These are phyloP conservation scores for Physcomitrium patens DNA, from an alignment of 225 moss, liverwort and hornwort genomes.

Conservation along the genomic window DNA sequence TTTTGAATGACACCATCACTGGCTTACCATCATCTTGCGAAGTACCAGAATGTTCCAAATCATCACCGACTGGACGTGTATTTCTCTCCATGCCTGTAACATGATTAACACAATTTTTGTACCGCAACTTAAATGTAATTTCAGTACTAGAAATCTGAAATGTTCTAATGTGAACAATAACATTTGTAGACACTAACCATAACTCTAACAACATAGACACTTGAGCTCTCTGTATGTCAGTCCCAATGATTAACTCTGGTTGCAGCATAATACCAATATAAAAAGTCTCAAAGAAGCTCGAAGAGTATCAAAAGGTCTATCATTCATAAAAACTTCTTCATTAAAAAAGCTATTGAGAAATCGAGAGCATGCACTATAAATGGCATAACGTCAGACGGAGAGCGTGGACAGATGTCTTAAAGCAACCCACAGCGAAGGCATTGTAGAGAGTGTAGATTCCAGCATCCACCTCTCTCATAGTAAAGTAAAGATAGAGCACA, in stretches of 20 bases:
- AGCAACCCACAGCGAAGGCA: slow-evolving; percentile 23
- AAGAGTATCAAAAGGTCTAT: slow-evolving; percentile 5
- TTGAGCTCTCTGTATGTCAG: slow-evolving; percentile 34
- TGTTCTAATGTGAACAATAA: slow-evolving; percentile 9
- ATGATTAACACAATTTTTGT: slow-evolving; percentile 26
- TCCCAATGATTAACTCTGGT: slow-evolving; percentile 31
- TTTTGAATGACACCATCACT: slow-evolving; percentile 5
- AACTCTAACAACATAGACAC: slow-evolving; percentile 28
- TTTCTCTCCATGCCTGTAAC: slow-evolving; percentile 75
- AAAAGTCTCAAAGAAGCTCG: slow-evolving; percentile 12
- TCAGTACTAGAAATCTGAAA: slow-evolving; percentile 4
- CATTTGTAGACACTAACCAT: slow-evolving; percentile 29
- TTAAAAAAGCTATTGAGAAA: slow-evolving; percentile 17
- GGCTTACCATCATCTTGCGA: slow-evolving; percentile 96
- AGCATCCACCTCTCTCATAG: slow-evolving; percentile 9
- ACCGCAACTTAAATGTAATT: background rate
- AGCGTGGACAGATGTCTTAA: slow-evolving; percentile 24
- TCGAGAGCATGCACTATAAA: slow-evolving; percentile 21
- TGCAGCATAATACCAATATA: slow-evolving; percentile 31
- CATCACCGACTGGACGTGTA: slow-evolving; percentile 78
- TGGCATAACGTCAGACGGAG: slow-evolving; percentile 20
- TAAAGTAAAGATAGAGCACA: slow-evolving; percentile 5
- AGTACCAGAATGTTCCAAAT: slow-evolving; percentile 94
- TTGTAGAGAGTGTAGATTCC: slow-evolving; percentile 19
- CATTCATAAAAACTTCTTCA: slow-evolving; percentile 18